These are phyloP conservation scores for Ascochyta rabiei DNA, from an alignment of 2,329 filamentous ascomycete genomes.

Conservation along the genomic window DNA sequence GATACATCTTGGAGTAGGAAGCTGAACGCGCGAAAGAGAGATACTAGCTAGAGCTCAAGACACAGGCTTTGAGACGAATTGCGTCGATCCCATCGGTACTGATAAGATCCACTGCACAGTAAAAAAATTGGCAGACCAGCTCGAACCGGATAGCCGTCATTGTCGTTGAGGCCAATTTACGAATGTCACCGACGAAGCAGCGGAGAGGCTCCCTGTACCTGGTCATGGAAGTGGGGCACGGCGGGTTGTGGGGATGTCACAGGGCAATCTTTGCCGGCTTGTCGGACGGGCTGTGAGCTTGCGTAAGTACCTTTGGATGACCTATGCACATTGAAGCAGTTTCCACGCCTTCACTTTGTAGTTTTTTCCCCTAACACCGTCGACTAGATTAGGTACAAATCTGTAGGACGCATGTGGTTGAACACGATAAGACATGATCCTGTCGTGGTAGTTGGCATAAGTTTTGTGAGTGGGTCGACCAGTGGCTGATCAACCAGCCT, in stretches of 20 bases:
- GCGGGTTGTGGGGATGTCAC: conserved; percentile 1
- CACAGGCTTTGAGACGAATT: background rate
- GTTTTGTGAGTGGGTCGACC: too few relatives aligned
- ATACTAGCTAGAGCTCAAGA: background rate
- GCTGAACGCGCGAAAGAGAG: background rate
- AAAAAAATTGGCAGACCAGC: conserved; percentile 7
- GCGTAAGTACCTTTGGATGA: conserved; percentile 2
- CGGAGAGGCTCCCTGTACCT: conserved; percentile 14
- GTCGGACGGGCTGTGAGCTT: conserved; percentile 15
- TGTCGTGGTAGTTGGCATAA: too few relatives aligned
- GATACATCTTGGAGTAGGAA: conserved; percentile 2
- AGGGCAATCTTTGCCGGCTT: background rate
- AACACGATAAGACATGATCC: too few relatives aligned
- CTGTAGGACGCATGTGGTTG: too few relatives aligned
- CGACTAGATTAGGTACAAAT: too few relatives aligned
- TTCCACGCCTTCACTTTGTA: too few relatives aligned
- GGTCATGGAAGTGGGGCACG: conserved; percentile 11
- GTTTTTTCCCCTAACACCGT: too few relatives aligned
- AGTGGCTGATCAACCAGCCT: too few relatives aligned
- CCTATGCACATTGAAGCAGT: conserved; percentile 3
- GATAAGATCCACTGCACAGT: background rate
- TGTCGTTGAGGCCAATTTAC: conserved; percentile 10
- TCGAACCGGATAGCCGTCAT: conserved; percentile 7
- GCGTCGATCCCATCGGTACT: background rate
- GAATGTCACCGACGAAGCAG: conserved; percentile 21